Evolutionary conservation across 441 rosid species (phyloP).

Genomic region (Adansonia rubrostipa): DNA sequence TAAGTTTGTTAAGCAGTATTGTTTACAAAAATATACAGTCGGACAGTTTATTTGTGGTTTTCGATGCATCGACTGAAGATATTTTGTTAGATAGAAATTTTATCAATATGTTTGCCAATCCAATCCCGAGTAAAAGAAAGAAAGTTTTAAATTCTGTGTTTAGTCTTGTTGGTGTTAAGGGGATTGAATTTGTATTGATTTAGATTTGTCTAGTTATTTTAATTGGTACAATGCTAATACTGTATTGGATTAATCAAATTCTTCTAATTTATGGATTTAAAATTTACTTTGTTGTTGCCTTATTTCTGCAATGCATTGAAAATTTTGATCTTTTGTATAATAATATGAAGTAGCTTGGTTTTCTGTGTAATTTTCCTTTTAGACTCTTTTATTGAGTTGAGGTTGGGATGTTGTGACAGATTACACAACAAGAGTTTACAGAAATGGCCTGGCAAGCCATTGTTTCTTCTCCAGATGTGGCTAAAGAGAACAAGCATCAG

Average conservation of each 20-base stretch:
- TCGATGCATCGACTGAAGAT: neutral
- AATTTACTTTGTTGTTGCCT: neutral
- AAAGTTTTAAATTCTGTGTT: neutral
- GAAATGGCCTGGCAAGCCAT: conserved; percentile 99
- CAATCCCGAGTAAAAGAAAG: conserved; percentile 9
- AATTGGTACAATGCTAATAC: neutral
- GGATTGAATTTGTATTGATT: conserved; percentile 17
- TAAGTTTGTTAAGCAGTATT: conserved; percentile 28
- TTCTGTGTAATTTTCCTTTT: neutral
- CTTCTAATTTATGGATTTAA: conserved; percentile 1
- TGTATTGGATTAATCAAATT: neutral
- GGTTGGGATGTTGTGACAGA: conserved; percentile 48
- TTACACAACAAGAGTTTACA: conserved; percentile 92
- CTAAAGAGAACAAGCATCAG: conserved; percentile 95
- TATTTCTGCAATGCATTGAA: conserved; percentile 1
- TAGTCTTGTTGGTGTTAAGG: neutral
- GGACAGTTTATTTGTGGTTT: neutral
- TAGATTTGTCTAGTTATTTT: neutral
- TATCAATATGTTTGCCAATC: conserved; percentile 2
- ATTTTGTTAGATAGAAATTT: neutral
- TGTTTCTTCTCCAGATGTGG: conserved; percentile 93
- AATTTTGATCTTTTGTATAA: neutral
- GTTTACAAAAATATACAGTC: neutral
- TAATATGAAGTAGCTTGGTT: neutral
- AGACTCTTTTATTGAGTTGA: conserved; percentile 10